These are phyloP conservation scores for Colletotrichum brevisporum DNA, from an alignment of 2,329 filamentous ascomycete species.

Conservation along the genomic window DNA sequence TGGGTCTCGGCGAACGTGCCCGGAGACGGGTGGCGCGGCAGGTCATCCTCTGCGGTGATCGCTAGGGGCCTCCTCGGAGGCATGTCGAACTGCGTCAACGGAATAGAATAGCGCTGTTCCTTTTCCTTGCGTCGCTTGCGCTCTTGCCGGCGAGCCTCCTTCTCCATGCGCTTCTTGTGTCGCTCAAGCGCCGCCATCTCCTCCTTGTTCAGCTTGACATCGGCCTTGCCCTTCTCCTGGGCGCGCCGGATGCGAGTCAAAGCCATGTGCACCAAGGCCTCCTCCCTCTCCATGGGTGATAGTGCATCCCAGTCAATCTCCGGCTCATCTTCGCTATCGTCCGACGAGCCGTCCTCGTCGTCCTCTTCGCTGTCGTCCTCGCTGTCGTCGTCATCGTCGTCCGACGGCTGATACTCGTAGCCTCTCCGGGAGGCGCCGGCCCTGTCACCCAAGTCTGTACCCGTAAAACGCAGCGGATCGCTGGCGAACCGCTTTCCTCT, in stretches of 20 bases:
- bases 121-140: constrained; percentile 57
- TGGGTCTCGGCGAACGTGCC: constrained; percentile 54
- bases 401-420: constrained; percentile 53
- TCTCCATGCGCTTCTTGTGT: constrained; percentile 71
- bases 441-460: constrained; percentile 67
- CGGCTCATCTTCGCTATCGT: constrained; percentile 54
- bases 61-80: constrained; percentile 53
- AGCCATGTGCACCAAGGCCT: constrained; percentile 82
- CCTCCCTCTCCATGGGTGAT: constrained; percentile 76
- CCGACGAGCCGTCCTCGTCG: constrained; percentile 42
- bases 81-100: constrained; percentile 66
- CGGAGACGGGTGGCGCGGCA: constrained; percentile 55
- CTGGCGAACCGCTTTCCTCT: constrained; percentile 67
- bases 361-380: constrained; percentile 56
- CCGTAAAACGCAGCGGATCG: constrained; percentile 74
- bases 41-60: constrained; percentile 51
- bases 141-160: constrained; percentile 56
- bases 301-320: constrained; percentile 65
- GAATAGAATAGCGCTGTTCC: constrained; percentile 66
- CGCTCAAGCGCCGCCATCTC: constrained; percentile 87
- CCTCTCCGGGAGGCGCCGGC: constrained; percentile 55
- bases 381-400: constrained; percentile 54
- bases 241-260: constrained; percentile 85
- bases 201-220: constrained; percentile 84
- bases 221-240: constrained; percentile 79